Base-by-base conservation (phyloP, 768 basidiomycete species). In the Mrakia hoshinonis region DNA sequence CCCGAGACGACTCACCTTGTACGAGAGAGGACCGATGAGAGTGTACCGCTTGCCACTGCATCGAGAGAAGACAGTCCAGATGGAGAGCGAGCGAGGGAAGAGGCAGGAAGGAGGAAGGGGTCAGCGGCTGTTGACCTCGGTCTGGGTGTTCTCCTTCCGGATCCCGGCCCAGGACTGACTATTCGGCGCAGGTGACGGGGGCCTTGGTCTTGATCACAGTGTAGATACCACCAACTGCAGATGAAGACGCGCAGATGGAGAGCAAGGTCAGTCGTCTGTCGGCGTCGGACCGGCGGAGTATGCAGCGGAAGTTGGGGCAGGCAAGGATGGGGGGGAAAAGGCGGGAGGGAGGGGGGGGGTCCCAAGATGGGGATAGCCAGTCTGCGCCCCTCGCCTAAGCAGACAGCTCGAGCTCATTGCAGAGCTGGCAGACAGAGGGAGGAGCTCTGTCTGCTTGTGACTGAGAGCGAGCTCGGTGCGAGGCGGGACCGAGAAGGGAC, bases 141-240 rank as follows among this genome's bases (percentile, higher is more conserved):
- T 18, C 10, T n/a, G 36, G 1, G 4, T 29, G 20, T 62, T 18
- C 22, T n/a, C 20, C 38, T 62, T 24, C 60, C 38, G 1, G 34
- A 62, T 22, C 3, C 4, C 36, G 18, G 4, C 20, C 18, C 20
- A 22, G 36, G 26, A 60, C 70, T n/a, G 31, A 71, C 70, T 89
- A 98, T 81, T 98, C 96, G 69, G 87, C 87, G 78, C 94, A 90
- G 76, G 96, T 98, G 82, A 99, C 92, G 68, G 96, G 96, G 69
- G 96, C 93, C 79, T 99, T 99, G 64, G 96, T 98, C 83, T 97
- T 97, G 79, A 98, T 96, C 82, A 99, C 95, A 74, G 95, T 97
- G 85, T 97, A 97, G 81, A 97, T 97, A 73, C 95, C 95, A 76
- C 94, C 95, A 80, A 97, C 94, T 80, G 67, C 26, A 5, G 11